A percentile compares a stretch with the other conserved stretches of the same genome.
phyloP scores from a whole-genome alignment of 1,139 yeast genomes.

The Pichia sp. region DNA sequence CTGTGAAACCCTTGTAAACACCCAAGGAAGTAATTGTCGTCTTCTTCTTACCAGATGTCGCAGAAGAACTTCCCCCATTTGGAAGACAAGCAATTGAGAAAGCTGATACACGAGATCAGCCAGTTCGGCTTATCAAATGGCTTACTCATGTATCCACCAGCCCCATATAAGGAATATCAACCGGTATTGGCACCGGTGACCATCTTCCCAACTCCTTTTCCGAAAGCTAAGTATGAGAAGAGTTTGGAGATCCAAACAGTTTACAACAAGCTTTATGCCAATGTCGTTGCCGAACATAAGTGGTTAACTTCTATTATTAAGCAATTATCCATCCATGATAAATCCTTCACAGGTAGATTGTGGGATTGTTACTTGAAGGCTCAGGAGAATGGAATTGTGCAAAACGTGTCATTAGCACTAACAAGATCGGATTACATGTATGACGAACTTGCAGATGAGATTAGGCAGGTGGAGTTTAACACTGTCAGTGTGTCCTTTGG shows the following conservation, averaged over 20 bases:
- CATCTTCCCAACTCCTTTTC: slow-evolving; percentile 84
- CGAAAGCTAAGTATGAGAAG: slow-evolving; percentile 53
- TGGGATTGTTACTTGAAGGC: slow-evolving; percentile 53
- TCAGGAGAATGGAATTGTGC: slow-evolving; percentile 44
- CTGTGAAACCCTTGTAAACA: too few relatives aligned
- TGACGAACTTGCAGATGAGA: slow-evolving; percentile 38
- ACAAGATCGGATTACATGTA: slow-evolving; percentile 90
- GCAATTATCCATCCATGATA: slow-evolving; percentile 53
- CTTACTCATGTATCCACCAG: slow-evolving; percentile 66
- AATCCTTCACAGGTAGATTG: slow-evolving; percentile 74
- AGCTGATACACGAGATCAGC: slow-evolving; percentile 38
- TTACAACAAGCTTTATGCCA: slow-evolving; percentile 70
- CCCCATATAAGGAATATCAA: slow-evolving; percentile 33
- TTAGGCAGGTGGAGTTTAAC: slow-evolving; percentile 93
- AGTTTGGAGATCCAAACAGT: slow-evolving; percentile 62
- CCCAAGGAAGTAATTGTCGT: too few relatives aligned
- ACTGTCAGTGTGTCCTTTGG: slow-evolving; percentile 96
- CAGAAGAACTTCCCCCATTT: slow-evolving; percentile 16
- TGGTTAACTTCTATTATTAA: slow-evolving; percentile 59
- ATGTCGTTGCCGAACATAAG: slow-evolving; percentile 44
- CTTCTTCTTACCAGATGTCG: too few relatives aligned
- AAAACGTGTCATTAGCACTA: slow-evolving; percentile 70
- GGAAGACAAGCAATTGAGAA: slow-evolving; percentile 4
- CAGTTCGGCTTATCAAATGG: slow-evolving; percentile 84
- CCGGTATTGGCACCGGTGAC: slow-evolving; percentile 82